Conservation (phyloP, 768 basidiomycete genomes). For the Nidularia sp. region DNA sequence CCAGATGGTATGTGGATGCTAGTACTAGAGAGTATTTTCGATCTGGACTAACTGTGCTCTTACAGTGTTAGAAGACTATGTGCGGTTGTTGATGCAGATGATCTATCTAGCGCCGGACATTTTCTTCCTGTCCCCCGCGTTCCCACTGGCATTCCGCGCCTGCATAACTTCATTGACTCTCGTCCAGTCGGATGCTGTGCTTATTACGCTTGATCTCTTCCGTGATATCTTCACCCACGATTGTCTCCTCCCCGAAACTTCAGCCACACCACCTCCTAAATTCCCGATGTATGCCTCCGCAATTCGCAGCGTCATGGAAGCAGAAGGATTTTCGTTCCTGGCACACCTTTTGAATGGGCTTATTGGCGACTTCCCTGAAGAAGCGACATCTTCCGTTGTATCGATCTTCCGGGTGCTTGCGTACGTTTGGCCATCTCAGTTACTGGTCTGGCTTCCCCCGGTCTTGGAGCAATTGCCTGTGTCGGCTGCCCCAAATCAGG, state of each 20-base stretch:
- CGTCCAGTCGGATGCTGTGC: constrained; percentile 77
- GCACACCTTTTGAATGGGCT: constrained; percentile 72
- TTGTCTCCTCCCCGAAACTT: constrained; percentile 41
- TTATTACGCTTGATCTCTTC: constrained; percentile 80
- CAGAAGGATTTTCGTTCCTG: constrained; percentile 71
- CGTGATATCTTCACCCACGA: constrained; percentile 74
- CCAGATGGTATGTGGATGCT: constrained; percentile 75
- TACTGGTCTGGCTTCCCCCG: constrained; percentile 69
- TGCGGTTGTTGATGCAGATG: constrained; percentile 74
- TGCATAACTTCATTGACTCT: constrained; percentile 78
- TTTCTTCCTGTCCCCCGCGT: constrained; percentile 73
- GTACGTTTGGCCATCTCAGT: constrained; percentile 60
- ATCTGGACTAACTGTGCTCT: neutral
- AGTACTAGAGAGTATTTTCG: neutral
- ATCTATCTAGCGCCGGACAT: constrained; percentile 66
- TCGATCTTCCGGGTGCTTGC: constrained; percentile 73
- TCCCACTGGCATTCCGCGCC: constrained; percentile 74
- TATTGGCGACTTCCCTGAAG: constrained; percentile 86
- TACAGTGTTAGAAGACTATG: constrained; percentile 90
- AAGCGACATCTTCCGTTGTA: constrained; percentile 67
- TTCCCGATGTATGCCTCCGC: constrained; percentile 57
- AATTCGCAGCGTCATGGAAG: constrained; percentile 58
- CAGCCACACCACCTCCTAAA: constrained; percentile 48
- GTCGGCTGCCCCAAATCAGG: constrained; percentile 52
- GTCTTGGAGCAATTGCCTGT: constrained; percentile 70